These are phyloP conservation scores for Lophiotrema nucula DNA, from an alignment of 495 filamentous ascomycete species.

Conservation along the genomic window DNA sequence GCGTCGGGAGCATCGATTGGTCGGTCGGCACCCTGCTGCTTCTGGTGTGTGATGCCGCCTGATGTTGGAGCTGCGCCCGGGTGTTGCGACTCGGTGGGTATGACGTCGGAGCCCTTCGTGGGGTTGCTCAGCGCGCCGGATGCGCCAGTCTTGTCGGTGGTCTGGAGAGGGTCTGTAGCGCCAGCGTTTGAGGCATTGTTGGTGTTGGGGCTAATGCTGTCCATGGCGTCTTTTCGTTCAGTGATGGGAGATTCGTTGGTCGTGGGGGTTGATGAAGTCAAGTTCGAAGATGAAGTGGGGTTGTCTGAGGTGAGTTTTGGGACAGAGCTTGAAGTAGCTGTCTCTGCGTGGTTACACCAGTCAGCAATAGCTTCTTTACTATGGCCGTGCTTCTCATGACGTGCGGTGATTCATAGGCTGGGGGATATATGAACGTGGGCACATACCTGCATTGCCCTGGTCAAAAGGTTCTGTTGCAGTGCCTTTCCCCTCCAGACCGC, in stretches of 20 bases:
- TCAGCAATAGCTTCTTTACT: no score
- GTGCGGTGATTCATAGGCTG: no score
- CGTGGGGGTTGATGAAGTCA: neutral
- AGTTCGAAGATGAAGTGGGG: neutral
- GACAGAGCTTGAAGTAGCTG: neutral
- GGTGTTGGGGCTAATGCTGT: neutral
- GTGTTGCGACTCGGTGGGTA: slow-evolving; percentile 29
- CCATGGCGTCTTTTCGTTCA: slow-evolving; percentile 4
- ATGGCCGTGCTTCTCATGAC: no score
- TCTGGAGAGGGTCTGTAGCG: slow-evolving; percentile 20
- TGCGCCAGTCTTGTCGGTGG: slow-evolving; percentile 35
- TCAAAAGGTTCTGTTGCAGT: slow-evolving; percentile 58
- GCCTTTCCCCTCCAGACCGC: slow-evolving; percentile 50
- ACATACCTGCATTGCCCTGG: slow-evolving; percentile 46
- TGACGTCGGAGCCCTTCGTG: slow-evolving; percentile 6
- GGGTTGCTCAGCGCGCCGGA: slow-evolving; percentile 7
- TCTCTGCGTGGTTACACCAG: no score
- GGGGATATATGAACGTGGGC: no score
- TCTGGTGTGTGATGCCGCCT: slow-evolving; percentile 28
- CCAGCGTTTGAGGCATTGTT: slow-evolving; percentile 14
- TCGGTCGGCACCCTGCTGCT: slow-evolving; percentile 43
- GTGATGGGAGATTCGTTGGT: neutral
- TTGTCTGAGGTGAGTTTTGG: slow-evolving; percentile 1
- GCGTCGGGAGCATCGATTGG: no score
- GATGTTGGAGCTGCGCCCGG: slow-evolving; percentile 25